phyloP scores from a whole-genome alignment of 2,329 filamentous ascomycete species.

The Alternaria conjuncta region DNA sequence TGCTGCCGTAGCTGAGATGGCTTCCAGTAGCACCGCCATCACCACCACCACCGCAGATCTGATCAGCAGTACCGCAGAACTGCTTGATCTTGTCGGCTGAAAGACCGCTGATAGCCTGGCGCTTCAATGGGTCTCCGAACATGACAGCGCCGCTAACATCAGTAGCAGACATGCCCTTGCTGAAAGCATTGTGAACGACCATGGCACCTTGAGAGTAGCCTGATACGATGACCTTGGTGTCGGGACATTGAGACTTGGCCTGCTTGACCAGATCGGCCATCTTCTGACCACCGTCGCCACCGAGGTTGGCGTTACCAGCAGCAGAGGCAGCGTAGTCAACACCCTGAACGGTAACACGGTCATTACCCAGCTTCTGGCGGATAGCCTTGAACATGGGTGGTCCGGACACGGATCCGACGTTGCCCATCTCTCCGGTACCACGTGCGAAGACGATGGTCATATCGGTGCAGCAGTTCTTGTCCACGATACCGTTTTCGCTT shows the following conservation, averaged over 20 bases:
- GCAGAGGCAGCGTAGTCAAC: conserved; percentile 40
- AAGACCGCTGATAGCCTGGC: conserved; percentile 27
- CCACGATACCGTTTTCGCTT: conserved; percentile 50
- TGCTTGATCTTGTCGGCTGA: conserved; percentile 29
- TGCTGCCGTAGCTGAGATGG: conserved; percentile 39
- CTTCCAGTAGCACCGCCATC: conserved; percentile 33
- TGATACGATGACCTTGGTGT: conserved; percentile 41
- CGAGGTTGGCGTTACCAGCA: conserved; percentile 34
- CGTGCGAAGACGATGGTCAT: conserved; percentile 55
- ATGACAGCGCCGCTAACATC: conserved; percentile 36
- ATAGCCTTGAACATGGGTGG: conserved; percentile 46
- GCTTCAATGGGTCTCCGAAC: conserved; percentile 43
- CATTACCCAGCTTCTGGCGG: conserved; percentile 32
- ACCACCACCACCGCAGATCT: conserved; percentile 33
- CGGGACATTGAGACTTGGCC: conserved; percentile 37
- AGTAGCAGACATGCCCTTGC: conserved; percentile 26
- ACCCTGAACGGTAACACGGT: conserved; percentile 40
- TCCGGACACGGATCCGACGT: conserved; percentile 52
- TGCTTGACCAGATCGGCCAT: conserved; percentile 34
- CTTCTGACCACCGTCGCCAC: conserved; percentile 31
- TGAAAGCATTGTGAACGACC: conserved; percentile 43
- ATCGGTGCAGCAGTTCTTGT: conserved; percentile 50
- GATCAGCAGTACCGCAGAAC: conserved; percentile 37
- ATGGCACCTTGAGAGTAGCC: conserved; percentile 45
- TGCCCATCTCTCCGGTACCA: conserved; percentile 51